Conservation (phyloP, 116 monocot genomes). For the Papilionanthe hybrid region DNA sequence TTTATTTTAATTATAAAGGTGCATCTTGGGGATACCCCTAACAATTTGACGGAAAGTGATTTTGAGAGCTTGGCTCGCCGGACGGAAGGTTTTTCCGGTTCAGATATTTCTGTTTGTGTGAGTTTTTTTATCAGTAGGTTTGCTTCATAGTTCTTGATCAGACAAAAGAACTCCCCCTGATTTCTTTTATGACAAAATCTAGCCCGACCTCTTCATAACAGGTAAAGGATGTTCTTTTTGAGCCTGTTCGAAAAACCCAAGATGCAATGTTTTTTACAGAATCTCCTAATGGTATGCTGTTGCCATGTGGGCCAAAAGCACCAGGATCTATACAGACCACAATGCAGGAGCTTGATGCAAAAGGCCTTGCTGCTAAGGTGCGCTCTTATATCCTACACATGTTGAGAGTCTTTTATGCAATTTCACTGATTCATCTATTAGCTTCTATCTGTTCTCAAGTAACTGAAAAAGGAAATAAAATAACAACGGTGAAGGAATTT, state of each 20-base stretch:
- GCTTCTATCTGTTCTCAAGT: too few species aligned
- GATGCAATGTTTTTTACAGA: slow-evolving; percentile 95
- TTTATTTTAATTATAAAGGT: slow-evolving; percentile 37
- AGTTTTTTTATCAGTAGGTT: slow-evolving; percentile 19
- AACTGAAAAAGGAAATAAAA: not conserved
- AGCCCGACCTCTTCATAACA: slow-evolving; percentile 12
- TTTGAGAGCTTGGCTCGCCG: slow-evolving; percentile 73
- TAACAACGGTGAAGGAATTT: not conserved
- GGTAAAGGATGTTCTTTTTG: slow-evolving; percentile 98
- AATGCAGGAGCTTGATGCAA: slow-evolving; percentile 81
- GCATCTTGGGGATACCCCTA: slow-evolving; percentile 95
- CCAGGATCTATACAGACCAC: slow-evolving; percentile 77
- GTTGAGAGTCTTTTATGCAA: not conserved
- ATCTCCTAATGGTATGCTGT: slow-evolving; percentile 56
- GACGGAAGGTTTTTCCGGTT: slow-evolving; percentile 98
- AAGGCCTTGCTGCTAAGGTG: slow-evolving; percentile 83
- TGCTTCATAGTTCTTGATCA: not conserved
- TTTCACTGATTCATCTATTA: not conserved
- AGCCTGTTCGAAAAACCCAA: slow-evolving; percentile 99
- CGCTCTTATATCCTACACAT: not conserved
- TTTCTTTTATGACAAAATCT: not conserved
- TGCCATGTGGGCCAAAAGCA: slow-evolving; percentile 97
- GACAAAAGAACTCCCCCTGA: not conserved
- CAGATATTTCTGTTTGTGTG: slow-evolving; percentile 97
- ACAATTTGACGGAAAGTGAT: slow-evolving; percentile 86